phyloP scores from a whole-genome alignment of 345 rosid species.

The sweet orange (Citrus sinensis) region DNA sequence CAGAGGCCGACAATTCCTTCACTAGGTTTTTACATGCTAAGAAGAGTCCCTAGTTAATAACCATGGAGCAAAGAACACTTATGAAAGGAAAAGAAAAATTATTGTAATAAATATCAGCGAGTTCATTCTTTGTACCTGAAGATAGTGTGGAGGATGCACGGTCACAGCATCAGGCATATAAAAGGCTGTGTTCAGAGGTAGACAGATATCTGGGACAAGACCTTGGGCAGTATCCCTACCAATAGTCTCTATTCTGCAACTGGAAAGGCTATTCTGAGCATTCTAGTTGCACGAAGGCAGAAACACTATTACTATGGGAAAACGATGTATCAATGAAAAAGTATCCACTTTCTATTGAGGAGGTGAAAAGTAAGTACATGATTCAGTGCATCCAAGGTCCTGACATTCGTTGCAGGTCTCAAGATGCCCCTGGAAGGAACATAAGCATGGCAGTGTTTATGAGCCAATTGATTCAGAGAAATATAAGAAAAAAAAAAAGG shows the following conservation, averaged over 20 bases:
- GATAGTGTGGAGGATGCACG: slow-evolving; percentile 67
- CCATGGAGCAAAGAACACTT: slow-evolving; percentile 7
- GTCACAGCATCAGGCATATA: slow-evolving; percentile 85
- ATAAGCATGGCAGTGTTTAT: background rate
- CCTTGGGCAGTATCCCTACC: slow-evolving; percentile 50
- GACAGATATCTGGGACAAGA: slow-evolving; percentile 54
- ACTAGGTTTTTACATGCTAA: slow-evolving; percentile 66
- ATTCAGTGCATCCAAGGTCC: slow-evolving; percentile 49
- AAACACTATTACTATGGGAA: slow-evolving; percentile 5
- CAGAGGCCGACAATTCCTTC: slow-evolving; percentile 34
- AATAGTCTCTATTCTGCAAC: slow-evolving; percentile 67
- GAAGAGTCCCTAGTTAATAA: slow-evolving; percentile 66
- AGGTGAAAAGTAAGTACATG: slow-evolving; percentile 44
- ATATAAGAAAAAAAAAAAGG: background rate
- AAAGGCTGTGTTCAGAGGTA: slow-evolving; percentile 68
- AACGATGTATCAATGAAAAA: background rate
- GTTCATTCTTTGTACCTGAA: slow-evolving; percentile 41
- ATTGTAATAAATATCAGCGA: background rate
- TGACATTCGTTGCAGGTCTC: slow-evolving; percentile 76
- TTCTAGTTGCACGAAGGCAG: slow-evolving; percentile 52
- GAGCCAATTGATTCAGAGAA: background rate
- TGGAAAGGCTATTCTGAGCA: slow-evolving; percentile 68
- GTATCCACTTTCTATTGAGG: slow-evolving; percentile 11
- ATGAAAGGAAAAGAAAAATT: background rate
- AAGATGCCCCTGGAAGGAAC: slow-evolving; percentile 66